Base-by-base conservation (phyloP, 164 flowering plant species). In the Santalum album region DNA sequence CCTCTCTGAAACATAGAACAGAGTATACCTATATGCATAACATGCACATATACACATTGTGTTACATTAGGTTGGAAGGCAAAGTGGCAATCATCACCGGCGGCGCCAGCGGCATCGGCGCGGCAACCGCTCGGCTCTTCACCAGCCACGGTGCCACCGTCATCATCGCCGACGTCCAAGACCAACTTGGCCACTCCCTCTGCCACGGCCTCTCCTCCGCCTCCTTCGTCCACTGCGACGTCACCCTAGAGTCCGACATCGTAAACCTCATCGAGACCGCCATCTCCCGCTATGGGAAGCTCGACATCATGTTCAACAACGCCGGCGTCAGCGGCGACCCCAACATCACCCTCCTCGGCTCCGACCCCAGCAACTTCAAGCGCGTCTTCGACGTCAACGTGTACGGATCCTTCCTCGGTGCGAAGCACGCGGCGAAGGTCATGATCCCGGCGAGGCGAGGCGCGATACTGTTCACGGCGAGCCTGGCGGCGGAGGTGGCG, bases 191-290 rank as follows among this genome's bases (percentile, higher is more conserved):
- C 29, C 18, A 2, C 29, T 12, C 52, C 32, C 3, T 49, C 27
- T 16, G 17, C 52, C 1, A 7, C 9, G 27, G 14, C 14, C 52
- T 49, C 15, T 17, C 6, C 7, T 29, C 52, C 19, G n/a, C 27
- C 17, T 12, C 52, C 52, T 49, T 49, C 52, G 27, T 49, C 29
- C 52, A 49, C 52, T 49, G 52, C 34, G 52, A 49, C 19, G 52
- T 49, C 27, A 2, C 52, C 29, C 7, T 3, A 4, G 52, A 49
- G 27, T 16, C 27, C 27, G 52, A 49, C 29, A 18, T 49, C 52
- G 18, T 4, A 23, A 24, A 15, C 29, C 11, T n/a, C 52, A 15
- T 49, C 52, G 25, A 45, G 2, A 21, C 25, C 24, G 49, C 49
- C 3, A 6, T 45, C 14, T 7, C 16, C 25, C 7, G 1, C 14